Percentiles rank a stretch among this genome's conserved stretches.
Evolutionary conservation across 164 flowering plant genomes (phyloP).

Genomic region (Aristolochia contorta): DNA sequence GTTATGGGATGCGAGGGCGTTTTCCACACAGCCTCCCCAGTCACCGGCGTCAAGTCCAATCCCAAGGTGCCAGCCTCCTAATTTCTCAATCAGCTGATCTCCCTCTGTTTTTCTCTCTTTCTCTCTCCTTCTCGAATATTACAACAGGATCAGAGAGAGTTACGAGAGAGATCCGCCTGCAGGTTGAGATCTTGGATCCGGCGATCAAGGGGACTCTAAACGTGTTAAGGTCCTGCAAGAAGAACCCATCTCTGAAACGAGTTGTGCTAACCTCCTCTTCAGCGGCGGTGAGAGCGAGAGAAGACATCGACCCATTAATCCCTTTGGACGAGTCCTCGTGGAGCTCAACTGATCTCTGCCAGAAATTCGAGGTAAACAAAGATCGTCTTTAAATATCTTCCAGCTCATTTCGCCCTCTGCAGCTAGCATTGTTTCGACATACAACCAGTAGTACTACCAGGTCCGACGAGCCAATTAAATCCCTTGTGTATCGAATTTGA

Average conservation of each 20-base stretch:
- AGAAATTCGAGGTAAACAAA: slow-evolving; percentile 35
- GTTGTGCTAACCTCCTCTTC: slow-evolving; percentile 89
- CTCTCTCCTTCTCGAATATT: neutral
- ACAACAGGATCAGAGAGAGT: neutral
- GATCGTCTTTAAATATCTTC: no score
- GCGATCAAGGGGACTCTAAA: slow-evolving; percentile 80
- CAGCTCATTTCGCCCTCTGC: neutral
- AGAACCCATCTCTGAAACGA: slow-evolving; percentile 55
- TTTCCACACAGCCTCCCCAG: slow-evolving; percentile 92
- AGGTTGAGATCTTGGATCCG: slow-evolving; percentile 71
- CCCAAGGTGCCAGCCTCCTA: slow-evolving; percentile 55
- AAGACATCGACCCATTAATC: slow-evolving; percentile 43
- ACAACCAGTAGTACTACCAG: neutral
- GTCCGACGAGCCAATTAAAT: neutral
- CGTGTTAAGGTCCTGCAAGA: slow-evolving; percentile 72
- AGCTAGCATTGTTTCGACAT: neutral
- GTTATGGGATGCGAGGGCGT: slow-evolving; percentile 71
- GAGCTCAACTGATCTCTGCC: slow-evolving; percentile 70
- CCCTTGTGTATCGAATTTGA: neutral
- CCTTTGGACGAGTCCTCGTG: slow-evolving; percentile 77
- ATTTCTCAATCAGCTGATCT: neutral
- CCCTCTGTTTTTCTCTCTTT: neutral
- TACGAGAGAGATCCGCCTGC: neutral
- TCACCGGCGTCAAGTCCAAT: slow-evolving; percentile 36
- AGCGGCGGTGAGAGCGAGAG: slow-evolving; percentile 53